Conservation (phyloP, 306 rosid genomes). For the Cicer yamashitae region DNA sequence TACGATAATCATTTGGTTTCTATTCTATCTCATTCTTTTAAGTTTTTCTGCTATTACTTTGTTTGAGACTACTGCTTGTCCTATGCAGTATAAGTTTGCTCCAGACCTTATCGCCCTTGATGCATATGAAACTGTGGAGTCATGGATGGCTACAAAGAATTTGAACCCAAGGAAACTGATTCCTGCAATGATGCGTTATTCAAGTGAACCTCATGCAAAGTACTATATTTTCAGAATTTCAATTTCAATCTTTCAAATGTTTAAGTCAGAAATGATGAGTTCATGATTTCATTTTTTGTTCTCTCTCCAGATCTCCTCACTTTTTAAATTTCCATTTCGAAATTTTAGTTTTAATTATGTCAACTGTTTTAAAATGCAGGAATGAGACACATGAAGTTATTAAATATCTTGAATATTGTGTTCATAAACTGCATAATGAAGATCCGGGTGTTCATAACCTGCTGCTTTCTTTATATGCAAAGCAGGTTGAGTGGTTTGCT, state of each 20-base stretch:
- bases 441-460: constrained; percentile 98
- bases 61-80: constrained; percentile 26
- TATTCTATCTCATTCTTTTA: constrained; percentile 21
- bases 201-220: constrained; percentile 99
- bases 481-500: constrained; percentile 72
- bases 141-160: constrained; percentile 92
- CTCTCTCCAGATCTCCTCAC: too few species aligned
- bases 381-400: constrained; percentile 99
- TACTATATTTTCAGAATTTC: constrained; percentile 47
- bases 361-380: constrained; percentile 60
- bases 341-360: constrained; percentile 29
- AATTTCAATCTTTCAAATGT: constrained; percentile 43
- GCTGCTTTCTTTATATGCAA: constrained; percentile 91
- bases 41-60: constrained; percentile 5
- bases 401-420: constrained; percentile 92
- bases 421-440: constrained; percentile 91
- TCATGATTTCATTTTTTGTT: not conserved
- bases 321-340: too few species aligned
- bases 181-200: constrained; percentile 99
- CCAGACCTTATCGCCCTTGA: constrained; percentile 96
- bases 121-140: constrained; percentile 98
- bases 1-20: constrained; percentile 10
- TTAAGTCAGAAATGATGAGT: constrained; percentile 30
- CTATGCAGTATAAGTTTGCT: constrained; percentile 89
- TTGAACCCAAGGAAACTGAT: constrained; percentile 93